These are phyloP conservation scores for Botrytis paeoniae DNA, from an alignment of 2,329 filamentous ascomycete genomes.

Conservation along the genomic window DNA sequence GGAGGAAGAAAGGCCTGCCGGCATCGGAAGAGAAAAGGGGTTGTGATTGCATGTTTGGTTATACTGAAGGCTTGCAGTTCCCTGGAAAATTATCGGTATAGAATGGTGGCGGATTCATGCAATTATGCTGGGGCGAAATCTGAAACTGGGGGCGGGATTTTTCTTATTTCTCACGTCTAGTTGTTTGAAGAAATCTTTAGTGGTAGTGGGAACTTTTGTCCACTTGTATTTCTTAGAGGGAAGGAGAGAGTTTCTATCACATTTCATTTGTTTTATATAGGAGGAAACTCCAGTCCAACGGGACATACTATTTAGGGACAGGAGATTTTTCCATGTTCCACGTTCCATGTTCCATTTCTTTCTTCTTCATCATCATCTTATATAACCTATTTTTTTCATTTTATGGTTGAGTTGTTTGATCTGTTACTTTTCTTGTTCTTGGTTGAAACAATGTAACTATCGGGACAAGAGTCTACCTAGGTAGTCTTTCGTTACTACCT, in stretches of 20 bases:
- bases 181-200: neutral
- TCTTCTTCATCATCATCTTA: neutral
- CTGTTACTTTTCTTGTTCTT: neutral
- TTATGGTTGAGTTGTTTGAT: neutral
- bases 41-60: neutral
- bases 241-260: neutral
- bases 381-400: neutral
- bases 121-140: too few relatives aligned
- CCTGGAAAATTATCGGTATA: neutral
- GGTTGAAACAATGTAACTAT: neutral
- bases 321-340: neutral
- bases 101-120: neutral
- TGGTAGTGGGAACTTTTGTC: neutral
- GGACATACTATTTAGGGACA: neutral
- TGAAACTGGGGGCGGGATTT: neutral
- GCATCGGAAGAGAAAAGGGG: neutral
- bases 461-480: neutral
- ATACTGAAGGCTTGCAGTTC: neutral
- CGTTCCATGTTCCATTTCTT: neutral
- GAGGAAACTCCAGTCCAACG: neutral
- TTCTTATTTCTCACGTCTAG: neutral
- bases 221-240: neutral
- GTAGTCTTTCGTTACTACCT: neutral
- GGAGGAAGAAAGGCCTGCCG: neutral
- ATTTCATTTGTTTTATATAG: neutral